These are phyloP conservation scores for Parietaria judaica DNA, from an alignment of 306 rosid genomes.

Conservation along the genomic window DNA sequence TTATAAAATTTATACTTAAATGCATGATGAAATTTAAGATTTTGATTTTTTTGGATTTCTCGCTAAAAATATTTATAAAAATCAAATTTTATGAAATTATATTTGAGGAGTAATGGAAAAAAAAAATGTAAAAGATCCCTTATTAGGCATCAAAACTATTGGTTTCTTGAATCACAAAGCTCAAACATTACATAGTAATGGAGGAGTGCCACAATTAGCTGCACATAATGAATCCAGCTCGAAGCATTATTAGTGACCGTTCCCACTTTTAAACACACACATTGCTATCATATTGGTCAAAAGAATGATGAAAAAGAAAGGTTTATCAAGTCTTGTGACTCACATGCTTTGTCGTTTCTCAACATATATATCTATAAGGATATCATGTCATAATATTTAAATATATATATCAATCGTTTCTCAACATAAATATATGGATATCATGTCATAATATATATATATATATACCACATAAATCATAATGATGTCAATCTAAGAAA, in stretches of 20 bases:
- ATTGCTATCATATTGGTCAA: neutral
- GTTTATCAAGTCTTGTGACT: neutral
- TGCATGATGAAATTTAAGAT: too few species aligned
- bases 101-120: too few species aligned
- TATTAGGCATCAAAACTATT: too few species aligned
- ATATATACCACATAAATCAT: too few species aligned
- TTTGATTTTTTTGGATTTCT: too few species aligned
- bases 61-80: too few species aligned
- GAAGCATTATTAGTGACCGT: neutral
- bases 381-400: neutral
- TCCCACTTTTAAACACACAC: neutral
- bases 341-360: slow-evolving; percentile 17
- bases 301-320: neutral
- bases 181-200: neutral
- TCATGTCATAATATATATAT: too few species aligned
- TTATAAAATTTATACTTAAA: too few species aligned
- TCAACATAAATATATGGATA: neutral
- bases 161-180: too few species aligned
- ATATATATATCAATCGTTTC: neutral
- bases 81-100: too few species aligned
- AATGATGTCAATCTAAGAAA: too few species aligned
- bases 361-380: neutral
- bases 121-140: too few species aligned
- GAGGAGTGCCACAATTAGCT: neutral
- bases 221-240: neutral